Base-by-base conservation (phyloP, 1,284 basidiomycete genomes). In the Apiotrichum veenhuisii region DNA sequence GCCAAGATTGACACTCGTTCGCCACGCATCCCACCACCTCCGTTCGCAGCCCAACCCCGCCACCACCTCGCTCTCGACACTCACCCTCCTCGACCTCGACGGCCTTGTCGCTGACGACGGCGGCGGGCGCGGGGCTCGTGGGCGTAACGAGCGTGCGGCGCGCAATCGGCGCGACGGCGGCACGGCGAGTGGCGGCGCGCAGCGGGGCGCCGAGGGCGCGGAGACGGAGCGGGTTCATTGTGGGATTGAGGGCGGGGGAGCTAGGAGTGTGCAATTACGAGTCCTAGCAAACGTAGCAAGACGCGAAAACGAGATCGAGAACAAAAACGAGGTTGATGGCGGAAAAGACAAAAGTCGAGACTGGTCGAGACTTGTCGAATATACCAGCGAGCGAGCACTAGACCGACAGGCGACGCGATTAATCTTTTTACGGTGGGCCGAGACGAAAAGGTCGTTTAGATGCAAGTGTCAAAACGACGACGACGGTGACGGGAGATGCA, bases 121-220 rank as follows among this genome's bases (percentile, higher is more conserved):
- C 67, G 5, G 70, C 70, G n/a, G 57, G 25, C 20, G 57, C 38
- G 0, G 64, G 61, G 9, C 61, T 42, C 17, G 68, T 70, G 33
- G 68, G 65, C 2, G 71, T 70, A 30, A 63, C 63, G 3, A 72
- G 61, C 18, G 62, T 59, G 20, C 71, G 62, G 9, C 37, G 37
- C 5, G 47, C 44, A 34, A 40, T 5, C 23, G n/a, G 20, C 20
- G 26, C 25, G 30, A 14, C 18, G 36, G 47, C 38, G 45, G 26
- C 18, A 20, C 41, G 25, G 7, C 7, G 20, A 15, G 36, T 14
- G 27, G 50, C 17, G 36, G 48, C 45, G 46, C 48, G 52, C 15
- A 46, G 42, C 20, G 41, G 44, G 36, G 34, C 43, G 41, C 36
- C 43, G 37, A 52, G 51, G 25, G 52, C 46, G 54, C 52, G 55